These are phyloP conservation scores for Didymella glomerata DNA, from an alignment of 2,329 filamentous ascomycete species.

Conservation along the genomic window DNA sequence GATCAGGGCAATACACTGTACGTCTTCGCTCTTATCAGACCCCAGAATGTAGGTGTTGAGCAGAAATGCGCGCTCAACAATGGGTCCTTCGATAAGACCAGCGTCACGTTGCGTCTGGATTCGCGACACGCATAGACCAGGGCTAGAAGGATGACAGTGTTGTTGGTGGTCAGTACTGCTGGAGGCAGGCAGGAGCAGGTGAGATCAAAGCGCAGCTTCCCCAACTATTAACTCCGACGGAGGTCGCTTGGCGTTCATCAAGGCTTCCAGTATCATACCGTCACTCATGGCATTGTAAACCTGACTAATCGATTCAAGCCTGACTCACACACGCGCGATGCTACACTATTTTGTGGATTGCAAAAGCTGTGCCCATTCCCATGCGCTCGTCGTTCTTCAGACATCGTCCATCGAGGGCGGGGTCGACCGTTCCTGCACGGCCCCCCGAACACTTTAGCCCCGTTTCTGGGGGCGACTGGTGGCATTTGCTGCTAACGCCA, in stretches of 20 bases:
- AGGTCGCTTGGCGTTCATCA: slow-evolving; percentile 14
- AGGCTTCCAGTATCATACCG: slow-evolving; percentile 14
- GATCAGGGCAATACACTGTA: neutral
- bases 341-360: slow-evolving; percentile 1
- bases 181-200: slow-evolving; percentile 6
- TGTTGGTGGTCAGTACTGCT: slow-evolving; percentile 15
- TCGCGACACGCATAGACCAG: neutral
- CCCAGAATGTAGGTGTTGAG: neutral
- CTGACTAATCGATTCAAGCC: slow-evolving; percentile 24
- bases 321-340: slow-evolving; percentile 28
- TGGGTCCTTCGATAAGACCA: neutral
- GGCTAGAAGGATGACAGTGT: neutral
- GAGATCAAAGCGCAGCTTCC: slow-evolving; percentile 24
- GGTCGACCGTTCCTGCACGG: slow-evolving; percentile 3
- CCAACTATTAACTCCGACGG: slow-evolving; percentile 31
- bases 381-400: neutral
- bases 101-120: neutral
- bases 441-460: slow-evolving; percentile 15
- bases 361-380: slow-evolving; percentile 3
- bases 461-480: neutral
- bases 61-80: neutral
- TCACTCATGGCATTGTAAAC: slow-evolving; percentile 14
- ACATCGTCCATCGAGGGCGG: slow-evolving; percentile 5
- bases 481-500: neutral
- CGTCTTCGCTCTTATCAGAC: neutral